phyloP scores from a whole-genome alignment of 2,329 filamentous ascomycete genomes.

The Neofusicoccum kwambonambiense region DNA sequence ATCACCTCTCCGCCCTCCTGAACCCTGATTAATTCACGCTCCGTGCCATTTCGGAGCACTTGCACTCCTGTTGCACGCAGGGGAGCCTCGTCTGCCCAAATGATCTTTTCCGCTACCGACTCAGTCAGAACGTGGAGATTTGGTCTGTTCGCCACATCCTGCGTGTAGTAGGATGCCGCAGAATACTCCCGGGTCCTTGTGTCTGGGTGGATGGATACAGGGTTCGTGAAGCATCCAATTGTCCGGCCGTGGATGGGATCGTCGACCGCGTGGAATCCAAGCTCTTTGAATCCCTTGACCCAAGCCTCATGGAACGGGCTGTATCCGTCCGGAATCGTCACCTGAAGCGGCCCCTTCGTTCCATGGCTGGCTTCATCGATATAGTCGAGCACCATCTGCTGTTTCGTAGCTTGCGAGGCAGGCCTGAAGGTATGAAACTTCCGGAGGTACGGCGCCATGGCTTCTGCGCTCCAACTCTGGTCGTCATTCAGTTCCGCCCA shows the following conservation, averaged over 20 bases:
- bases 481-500: slow-evolving; percentile 58
- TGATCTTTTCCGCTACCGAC: slow-evolving; percentile 17
- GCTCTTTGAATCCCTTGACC: slow-evolving; percentile 21
- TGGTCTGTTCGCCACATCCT: neutral
- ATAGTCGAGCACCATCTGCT: slow-evolving; percentile 18
- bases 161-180: slow-evolving; percentile 20
- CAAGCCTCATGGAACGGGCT: slow-evolving; percentile 19
- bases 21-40: slow-evolving; percentile 19
- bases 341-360: slow-evolving; percentile 21
- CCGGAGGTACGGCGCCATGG: slow-evolving; percentile 28
- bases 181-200: slow-evolving; percentile 18
- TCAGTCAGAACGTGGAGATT: slow-evolving; percentile 17
- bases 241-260: slow-evolving; percentile 20
- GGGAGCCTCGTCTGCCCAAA: neutral
- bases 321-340: slow-evolving; percentile 16
- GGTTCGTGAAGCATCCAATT: slow-evolving; percentile 19
- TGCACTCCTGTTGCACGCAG: slow-evolving; percentile 11
- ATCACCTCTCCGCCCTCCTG: slow-evolving; percentile 30
- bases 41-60: slow-evolving; percentile 6
- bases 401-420: slow-evolving; percentile 17
- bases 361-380: slow-evolving; percentile 19
- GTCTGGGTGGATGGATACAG: slow-evolving; percentile 16
- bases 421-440: slow-evolving; percentile 26
- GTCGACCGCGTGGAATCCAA: slow-evolving; percentile 18
- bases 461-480: slow-evolving; percentile 57